Evolutionary conservation across 306 rosid species (phyloP).

Genomic region (Dalbergia oliveri): DNA sequence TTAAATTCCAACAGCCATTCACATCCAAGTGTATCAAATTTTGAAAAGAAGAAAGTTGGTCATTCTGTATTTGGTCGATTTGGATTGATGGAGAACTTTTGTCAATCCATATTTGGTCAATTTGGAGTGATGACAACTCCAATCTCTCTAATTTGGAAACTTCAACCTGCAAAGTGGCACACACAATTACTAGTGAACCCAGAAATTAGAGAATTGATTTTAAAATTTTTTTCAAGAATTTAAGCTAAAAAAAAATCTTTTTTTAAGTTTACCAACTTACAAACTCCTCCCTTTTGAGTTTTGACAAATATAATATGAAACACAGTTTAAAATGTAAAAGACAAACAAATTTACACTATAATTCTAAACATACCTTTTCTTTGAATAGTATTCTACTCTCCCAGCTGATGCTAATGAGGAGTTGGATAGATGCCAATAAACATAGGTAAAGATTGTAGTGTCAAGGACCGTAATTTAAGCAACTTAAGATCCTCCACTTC

Average conservation of each 20-base stretch:
- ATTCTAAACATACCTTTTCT: background rate
- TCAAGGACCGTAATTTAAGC: conserved; percentile 22
- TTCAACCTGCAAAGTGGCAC: background rate
- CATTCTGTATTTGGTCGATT: conserved; percentile 26
- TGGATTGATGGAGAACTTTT: no score
- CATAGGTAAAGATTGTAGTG: background rate
- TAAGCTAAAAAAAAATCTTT: background rate
- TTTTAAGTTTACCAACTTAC: background rate
- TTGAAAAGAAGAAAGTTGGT: background rate
- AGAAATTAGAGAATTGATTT: background rate
- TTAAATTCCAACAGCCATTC: conserved; percentile 23
- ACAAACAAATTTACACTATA: background rate
- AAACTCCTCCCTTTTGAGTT: background rate
- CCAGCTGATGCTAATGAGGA: background rate
- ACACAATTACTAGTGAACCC: background rate
- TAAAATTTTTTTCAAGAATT: background rate
- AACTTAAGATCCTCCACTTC: background rate
- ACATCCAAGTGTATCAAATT: conserved; percentile 40
- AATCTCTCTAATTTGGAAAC: conserved; percentile 43
- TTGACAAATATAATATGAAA: background rate
- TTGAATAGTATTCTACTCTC: background rate
- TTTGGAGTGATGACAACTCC: conserved; percentile 24
- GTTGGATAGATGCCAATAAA: conserved; percentile 29
- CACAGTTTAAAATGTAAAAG: background rate
- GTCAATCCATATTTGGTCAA: no score